A percentile compares a stretch with the other conserved stretches of the same genome.
phyloP scores from a whole-genome alignment of 371 early-diverging fungal species.

The Mucor indicus region DNA sequence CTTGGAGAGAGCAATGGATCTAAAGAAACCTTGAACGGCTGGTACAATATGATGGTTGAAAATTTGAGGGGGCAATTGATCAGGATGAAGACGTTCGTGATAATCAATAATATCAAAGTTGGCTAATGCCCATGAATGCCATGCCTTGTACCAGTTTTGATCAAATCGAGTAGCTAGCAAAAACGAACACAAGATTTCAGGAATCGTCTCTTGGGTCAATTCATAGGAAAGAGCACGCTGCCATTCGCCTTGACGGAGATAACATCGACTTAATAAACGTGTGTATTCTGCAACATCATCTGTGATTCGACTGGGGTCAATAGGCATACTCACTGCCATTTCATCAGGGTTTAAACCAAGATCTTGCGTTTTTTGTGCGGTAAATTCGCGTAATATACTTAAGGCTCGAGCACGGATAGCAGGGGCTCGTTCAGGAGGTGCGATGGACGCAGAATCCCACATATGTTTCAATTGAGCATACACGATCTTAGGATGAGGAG shows the following conservation, averaged over 20 bases:
- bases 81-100: slow-evolving; percentile 63
- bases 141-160: slow-evolving; percentile 96
- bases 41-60: slow-evolving; percentile 68
- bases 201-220: slow-evolving; percentile 70
- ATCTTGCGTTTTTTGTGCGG: slow-evolving; percentile 57
- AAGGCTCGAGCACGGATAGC: slow-evolving; percentile 57
- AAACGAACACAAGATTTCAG: slow-evolving; percentile 81
- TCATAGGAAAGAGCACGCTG: slow-evolving; percentile 79
- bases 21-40: slow-evolving; percentile 84
- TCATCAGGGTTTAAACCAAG: slow-evolving; percentile 58
- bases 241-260: slow-evolving; percentile 94
- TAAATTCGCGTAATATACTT: slow-evolving; percentile 62
- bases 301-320: slow-evolving; percentile 49
- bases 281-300: slow-evolving; percentile 55
- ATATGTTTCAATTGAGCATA: slow-evolving; percentile 94
- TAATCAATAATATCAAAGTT: slow-evolving; percentile 89
- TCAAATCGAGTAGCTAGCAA: slow-evolving; percentile 89
- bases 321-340: slow-evolving; percentile 52
- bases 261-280: slow-evolving; percentile 82
- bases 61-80: slow-evolving; percentile 52
- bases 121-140: slow-evolving; percentile 97
- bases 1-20: slow-evolving; percentile 90
- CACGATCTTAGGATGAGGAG: slow-evolving; percentile 76
- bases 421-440: slow-evolving; percentile 41
- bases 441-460: slow-evolving; percentile 77